Percentiles rank a stretch among this genome's conserved stretches.
Conservation (phyloP, 2,329 filamentous ascomycete genomes). For the Colletotrichum orchidophilum region DNA sequence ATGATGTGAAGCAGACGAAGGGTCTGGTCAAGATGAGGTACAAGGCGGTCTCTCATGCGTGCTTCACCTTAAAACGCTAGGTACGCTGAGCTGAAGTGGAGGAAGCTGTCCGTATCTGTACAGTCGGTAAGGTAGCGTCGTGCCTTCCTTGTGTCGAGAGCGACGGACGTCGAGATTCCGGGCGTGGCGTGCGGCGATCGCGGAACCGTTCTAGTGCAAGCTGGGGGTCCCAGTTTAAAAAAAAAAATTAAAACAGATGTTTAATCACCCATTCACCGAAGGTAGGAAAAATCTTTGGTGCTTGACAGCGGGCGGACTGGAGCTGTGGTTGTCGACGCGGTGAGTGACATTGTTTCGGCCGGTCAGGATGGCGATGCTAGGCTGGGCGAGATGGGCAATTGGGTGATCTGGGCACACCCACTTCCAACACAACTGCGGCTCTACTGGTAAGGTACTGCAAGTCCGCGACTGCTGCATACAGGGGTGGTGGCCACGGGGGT, state of each 20-base stretch:
- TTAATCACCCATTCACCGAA: not conserved
- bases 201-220: constrained; percentile 9
- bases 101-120: constrained; percentile 11
- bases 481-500: not conserved
- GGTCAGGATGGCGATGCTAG: constrained; percentile 16
- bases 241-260: not conserved
- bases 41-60: not conserved
- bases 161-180: constrained; percentile 22
- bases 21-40: not conserved
- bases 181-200: constrained; percentile 25
- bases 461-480: constrained; percentile 12
- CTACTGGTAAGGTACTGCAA: not conserved
- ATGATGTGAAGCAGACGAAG: not conserved
- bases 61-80: not conserved
- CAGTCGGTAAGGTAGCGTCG: not conserved
- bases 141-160: constrained; percentile 21
- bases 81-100: constrained; percentile 5
- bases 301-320: not conserved
- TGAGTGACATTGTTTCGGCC: constrained; percentile 30
- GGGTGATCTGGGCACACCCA: constrained; percentile 20
- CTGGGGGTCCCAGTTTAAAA: constrained; percentile 1
- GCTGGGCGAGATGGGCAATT: constrained; percentile 18
- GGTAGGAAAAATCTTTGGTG: not conserved
- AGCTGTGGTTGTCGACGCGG: constrained; percentile 23
- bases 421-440: not conserved